phyloP scores from a whole-genome alignment of 768 basidiomycete species.

The Phylloporus sp. region DNA sequence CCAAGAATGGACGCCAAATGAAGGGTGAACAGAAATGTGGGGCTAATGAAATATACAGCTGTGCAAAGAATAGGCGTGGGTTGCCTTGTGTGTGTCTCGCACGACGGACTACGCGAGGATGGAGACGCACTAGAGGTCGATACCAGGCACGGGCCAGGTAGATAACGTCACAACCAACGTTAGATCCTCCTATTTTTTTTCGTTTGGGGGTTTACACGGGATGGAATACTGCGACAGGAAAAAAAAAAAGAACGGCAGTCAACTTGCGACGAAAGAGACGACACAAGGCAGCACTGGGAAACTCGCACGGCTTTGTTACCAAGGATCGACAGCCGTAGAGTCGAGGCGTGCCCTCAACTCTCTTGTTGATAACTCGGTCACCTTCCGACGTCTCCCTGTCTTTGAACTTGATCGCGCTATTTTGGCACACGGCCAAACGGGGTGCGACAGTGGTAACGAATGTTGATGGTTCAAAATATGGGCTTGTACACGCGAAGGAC shows the following conservation, averaged over 20 bases:
- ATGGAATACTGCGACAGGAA: neutral
- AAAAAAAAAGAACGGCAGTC: neutral
- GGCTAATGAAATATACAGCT: neutral
- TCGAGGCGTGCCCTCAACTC: constrained; percentile 8
- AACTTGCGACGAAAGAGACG: neutral
- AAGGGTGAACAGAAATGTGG: neutral
- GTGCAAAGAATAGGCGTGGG: neutral
- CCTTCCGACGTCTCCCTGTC: constrained; percentile 1
- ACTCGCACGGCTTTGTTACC: neutral
- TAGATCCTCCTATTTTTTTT: constrained; percentile 4
- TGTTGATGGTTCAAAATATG: neutral
- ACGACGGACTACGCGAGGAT: neutral
- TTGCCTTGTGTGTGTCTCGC: neutral
- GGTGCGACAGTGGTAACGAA: neutral
- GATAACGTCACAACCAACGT: too few species aligned
- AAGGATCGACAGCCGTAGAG: constrained; percentile 12
- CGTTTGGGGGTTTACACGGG: neutral
- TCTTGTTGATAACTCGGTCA: constrained; percentile 9
- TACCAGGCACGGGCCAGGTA: too few species aligned
- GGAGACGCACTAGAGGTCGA: neutral
- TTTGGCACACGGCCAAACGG: constrained; percentile 18
- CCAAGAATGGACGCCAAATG: neutral
- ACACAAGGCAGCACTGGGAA: neutral
- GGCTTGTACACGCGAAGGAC: neutral
- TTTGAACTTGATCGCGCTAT: constrained; percentile 14